Percentiles rank a stretch among this genome's conserved stretches.
Conservation (phyloP, 108 stramenopile species). For the Pinguiococcus pyrenoidosus region DNA sequence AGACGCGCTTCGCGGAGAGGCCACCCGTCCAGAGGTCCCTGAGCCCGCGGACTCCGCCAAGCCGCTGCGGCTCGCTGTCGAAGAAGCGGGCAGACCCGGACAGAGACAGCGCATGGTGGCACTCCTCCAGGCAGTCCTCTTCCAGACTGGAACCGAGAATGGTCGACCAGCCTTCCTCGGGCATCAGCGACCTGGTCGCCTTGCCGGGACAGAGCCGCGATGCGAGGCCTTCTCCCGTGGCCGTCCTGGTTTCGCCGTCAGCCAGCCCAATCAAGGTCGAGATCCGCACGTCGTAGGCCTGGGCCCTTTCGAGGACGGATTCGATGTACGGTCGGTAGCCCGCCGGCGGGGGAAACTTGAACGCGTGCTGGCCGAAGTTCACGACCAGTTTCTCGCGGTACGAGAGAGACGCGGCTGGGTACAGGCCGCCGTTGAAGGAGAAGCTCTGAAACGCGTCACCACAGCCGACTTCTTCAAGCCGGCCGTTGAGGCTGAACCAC, state of each 20-base stretch:
- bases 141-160: neutral
- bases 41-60: no score
- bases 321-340: neutral
- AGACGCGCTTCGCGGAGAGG: no score
- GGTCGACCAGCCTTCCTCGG: no score
- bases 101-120: no score
- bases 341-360: constrained; percentile 11
- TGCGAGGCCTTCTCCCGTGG: no score
- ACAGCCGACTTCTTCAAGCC: constrained; percentile 14
- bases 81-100: no score
- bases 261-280: neutral
- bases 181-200: no score
- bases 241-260: no score
- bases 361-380: constrained; percentile 13
- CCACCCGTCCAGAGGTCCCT: no score
- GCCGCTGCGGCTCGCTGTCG: no score
- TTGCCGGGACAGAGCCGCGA: no score
- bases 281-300: neutral
- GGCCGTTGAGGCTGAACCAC: constrained; percentile 75
- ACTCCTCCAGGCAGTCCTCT: constrained; percentile 7
- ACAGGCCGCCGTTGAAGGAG: constrained; percentile 8
- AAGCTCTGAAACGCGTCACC: constrained; percentile 3
- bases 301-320: no score
- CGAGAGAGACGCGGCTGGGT: constrained; percentile 19
- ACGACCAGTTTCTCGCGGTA: constrained; percentile 21